Percentiles rank a stretch among this genome's conserved stretches.
Conservation (phyloP, 2,329 filamentous ascomycete genomes). For the Phialophora verrucosa region DNA sequence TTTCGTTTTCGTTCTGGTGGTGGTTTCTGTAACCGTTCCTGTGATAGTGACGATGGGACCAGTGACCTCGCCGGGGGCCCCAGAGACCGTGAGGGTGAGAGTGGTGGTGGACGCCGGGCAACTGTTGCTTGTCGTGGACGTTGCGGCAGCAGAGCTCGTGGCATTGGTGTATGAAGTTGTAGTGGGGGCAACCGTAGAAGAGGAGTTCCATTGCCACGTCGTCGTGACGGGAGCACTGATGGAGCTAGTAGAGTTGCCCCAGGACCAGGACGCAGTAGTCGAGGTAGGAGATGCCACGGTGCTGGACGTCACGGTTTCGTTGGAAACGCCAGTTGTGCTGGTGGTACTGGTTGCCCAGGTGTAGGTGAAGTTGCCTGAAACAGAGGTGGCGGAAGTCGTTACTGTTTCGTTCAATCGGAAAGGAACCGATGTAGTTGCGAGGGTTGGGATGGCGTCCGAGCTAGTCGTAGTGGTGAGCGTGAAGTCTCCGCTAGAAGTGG, state of each 20-base stretch:
- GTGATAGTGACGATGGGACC: constrained; percentile 4
- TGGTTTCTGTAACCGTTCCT: constrained; percentile 1
- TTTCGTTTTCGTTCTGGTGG: constrained; percentile 16
- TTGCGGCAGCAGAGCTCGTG: constrained; percentile 17
- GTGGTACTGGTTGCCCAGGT: constrained; percentile 8
- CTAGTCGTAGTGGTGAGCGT: constrained; percentile 8
- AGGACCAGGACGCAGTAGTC: constrained; percentile 1
- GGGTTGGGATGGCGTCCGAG: constrained; percentile 14
- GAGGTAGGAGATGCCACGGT: constrained; percentile 8
- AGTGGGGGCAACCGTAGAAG: background rate
- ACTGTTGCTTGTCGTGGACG: constrained; percentile 12
- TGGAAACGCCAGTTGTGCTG: constrained; percentile 9
- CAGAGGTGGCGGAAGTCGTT: background rate
- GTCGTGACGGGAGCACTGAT: background rate
- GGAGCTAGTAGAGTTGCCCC: constrained; percentile 3
- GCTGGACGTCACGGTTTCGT: constrained; percentile 18
- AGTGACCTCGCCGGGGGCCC: constrained; percentile 2
- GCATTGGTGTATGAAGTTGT: constrained; percentile 8
- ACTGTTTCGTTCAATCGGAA: constrained; percentile 2
- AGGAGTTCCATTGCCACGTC: background rate
- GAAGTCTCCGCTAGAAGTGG: constrained; percentile 4
- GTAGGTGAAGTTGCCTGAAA: background rate
- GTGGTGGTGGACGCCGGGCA: constrained; percentile 10
- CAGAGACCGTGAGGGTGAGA: constrained; percentile 10
- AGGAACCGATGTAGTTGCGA: constrained; percentile 8